A percentile compares a stretch with the other conserved stretches of the same genome.
phyloP scores from a whole-genome alignment of 495 filamentous ascomycete genomes.

The Penicillium verhagenii region DNA sequence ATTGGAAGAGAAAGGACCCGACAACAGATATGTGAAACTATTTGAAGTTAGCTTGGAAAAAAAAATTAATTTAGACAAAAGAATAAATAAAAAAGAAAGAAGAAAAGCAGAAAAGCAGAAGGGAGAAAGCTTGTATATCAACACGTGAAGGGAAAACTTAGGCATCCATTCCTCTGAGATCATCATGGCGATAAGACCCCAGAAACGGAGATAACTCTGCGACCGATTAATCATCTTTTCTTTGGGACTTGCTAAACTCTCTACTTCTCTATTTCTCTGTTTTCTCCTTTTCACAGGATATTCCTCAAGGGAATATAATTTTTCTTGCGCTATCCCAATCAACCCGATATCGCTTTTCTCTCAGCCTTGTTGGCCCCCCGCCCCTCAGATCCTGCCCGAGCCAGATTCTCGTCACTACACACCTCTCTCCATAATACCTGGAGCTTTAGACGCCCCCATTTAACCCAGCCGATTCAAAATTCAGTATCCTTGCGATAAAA shows the following conservation, averaged over 20 bases:
- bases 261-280: neutral
- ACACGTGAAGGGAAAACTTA: no score
- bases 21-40: no score
- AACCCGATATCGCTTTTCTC: neutral
- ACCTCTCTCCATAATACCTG: neutral
- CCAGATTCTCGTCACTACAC: neutral
- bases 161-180: constrained; percentile 11
- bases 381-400: neutral
- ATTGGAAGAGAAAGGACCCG: neutral
- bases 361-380: constrained; percentile 2
- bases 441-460: neutral
- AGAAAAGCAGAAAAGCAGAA: neutral
- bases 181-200: constrained; percentile 21
- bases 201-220: constrained; percentile 17
- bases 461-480: neutral
- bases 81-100: neutral
- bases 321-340: neutral
- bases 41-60: no score
- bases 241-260: neutral
- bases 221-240: constrained; percentile 14
- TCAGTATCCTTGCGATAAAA: neutral
- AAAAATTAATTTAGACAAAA: no score
- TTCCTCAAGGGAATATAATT: neutral
- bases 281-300: neutral
- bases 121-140: neutral